Base-by-base conservation (phyloP, 306 rosid genomes). In the Hippophae gyantsensis region DNA sequence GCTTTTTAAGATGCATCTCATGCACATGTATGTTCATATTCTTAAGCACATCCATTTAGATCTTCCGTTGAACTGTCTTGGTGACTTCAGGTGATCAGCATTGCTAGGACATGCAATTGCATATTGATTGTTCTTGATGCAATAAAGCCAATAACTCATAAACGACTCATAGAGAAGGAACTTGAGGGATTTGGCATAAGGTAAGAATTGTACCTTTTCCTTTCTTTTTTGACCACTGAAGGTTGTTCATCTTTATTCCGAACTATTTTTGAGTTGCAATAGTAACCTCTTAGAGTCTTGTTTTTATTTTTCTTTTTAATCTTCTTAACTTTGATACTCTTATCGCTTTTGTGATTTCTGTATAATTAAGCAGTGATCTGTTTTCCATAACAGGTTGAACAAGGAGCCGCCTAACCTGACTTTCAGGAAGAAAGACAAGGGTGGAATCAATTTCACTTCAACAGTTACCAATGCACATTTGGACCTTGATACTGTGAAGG, bases 171-270 rank as follows among this genome's bases (percentile, higher is more conserved):
- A 54, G 99, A 92, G 66, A 92, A 92, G 72, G 99, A 92, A 80
- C 86, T 92, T 2, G 99, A 92, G 76, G 99, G 99, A 80, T 92
- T 92, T 78, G 99, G 99, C 66, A 92, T 92, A 71, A 88, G 96
- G 95, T 87, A 79, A 70, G 49, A 54, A 7, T 10, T 71, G 4
- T 3, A 32, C 5, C 38, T 32, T 32, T 32, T 32, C 38, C 38
- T 32, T 18, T 18, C 1, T 18, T 18, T n/a, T 47, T 46, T 32
- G 6, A 47, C 12, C 40, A 8, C 7, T 10, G 3, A n/a, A 49
- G 10, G 56, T 25, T 41, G 7, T 50, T 66, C 12, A 66, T 51
- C 9, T 25, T 18, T 49, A 9, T 10, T 47, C 8, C 3, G n/a
- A 47, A 32, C 38, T 2, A 2, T 32, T 32, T 42, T 58, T 61